Conservation (phyloP, 805 yeast genomes). For the Yarrowia yakushimensis region DNA sequence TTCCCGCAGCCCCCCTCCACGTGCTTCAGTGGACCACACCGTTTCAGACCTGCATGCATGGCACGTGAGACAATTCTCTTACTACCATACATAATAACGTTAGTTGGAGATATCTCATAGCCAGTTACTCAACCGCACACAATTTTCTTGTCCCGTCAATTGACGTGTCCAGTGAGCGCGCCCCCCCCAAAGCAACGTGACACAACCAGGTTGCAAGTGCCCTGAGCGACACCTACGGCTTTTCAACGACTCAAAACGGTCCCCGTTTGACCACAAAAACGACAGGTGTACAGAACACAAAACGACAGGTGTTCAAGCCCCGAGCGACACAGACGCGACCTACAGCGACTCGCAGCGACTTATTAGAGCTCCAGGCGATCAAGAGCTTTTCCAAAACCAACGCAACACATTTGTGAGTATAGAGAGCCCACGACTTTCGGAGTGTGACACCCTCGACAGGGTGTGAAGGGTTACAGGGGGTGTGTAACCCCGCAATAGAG, state of each 20-base stretch:
- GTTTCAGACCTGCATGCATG: background rate
- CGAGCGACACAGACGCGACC: too few relatives aligned
- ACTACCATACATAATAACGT: constrained; percentile 1
- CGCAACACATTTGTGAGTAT: background rate
- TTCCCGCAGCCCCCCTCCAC: too few relatives aligned
- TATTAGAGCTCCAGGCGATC: too few relatives aligned
- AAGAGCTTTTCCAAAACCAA: background rate
- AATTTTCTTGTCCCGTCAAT: background rate
- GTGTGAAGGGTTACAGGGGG: background rate
- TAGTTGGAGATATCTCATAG: background rate
- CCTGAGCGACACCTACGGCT: background rate
- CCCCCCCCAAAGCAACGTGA: background rate
- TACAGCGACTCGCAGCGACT: too few relatives aligned
- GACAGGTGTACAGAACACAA: background rate
- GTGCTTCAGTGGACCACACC: too few relatives aligned
- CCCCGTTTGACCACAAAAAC: background rate
- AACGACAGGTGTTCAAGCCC: too few relatives aligned
- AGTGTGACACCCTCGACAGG: too few relatives aligned
- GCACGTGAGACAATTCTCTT: constrained; percentile 4
- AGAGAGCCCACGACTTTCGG: too few relatives aligned
- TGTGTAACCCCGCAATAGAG: background rate
- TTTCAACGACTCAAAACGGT: background rate
- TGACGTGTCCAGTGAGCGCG: too few relatives aligned
- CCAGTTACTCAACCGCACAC: background rate
- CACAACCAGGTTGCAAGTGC: background rate